Evolutionary conservation across 192 early-diverging fungal species (phyloP), one percentile per base, ranked within the genome.

Genomic region (Linnemannia elongata): DNA sequence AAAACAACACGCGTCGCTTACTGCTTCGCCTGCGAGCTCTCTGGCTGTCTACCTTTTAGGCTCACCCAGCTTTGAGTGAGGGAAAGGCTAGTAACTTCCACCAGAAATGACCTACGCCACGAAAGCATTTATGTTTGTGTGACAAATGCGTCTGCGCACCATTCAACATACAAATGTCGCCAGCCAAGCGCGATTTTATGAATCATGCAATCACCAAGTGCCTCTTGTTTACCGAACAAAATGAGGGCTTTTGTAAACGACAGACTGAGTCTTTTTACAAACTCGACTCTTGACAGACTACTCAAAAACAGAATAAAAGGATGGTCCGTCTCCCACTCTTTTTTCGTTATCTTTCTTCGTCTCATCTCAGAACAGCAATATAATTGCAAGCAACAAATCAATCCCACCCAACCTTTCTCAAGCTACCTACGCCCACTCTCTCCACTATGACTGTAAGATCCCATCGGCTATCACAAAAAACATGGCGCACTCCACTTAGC

Each of bases 391-490:
- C 33, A 41, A 6, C 27, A 47, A 24, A 41, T 3, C n/a, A 8
- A 33, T 33, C 18, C 39, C 24, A 57, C 45, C 35, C 72, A 35
- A 17, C 22, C 52, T 4, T 3, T 22, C 54, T 20, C 49, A 55
- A 55, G 6, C 49, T 55, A 44, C 52, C 30, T 18, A 75, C 73
- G 6, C 38, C 24, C 6, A 4, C 13, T 3, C 24, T 60, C 74
- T 13, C 30, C 60, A 75, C 20, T n/a, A 75, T 75, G 49, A 74
- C 79, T 57, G 79, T 80, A 49, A 80, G 54, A 12, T 18, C 12
- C 36, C n/a, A 60, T 76, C 6, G 20, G 4, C 27, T 12, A 41
- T 35, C 38, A 36, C 39, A 13, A 4, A 30, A 10, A 9, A 20
- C 69, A 38, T 4, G 13, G 18, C 17, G 68, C 18, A 2, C 6